Percentiles rank a stretch among this genome's conserved stretches.
Conservation (phyloP, 495 filamentous ascomycete species). For the Tuber brumale region DNA sequence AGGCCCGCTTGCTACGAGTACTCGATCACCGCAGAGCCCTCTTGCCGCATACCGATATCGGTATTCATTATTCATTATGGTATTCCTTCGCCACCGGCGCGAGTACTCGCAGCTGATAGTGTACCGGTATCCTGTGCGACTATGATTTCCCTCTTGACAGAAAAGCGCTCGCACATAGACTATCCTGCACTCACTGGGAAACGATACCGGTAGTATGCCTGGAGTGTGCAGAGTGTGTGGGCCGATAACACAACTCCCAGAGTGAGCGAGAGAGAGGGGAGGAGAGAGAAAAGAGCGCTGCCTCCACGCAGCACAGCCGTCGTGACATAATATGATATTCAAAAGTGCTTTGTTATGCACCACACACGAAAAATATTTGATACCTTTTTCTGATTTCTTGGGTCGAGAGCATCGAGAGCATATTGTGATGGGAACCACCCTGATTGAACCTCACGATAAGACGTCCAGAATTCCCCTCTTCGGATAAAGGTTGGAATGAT, state of each 20-base stretch:
- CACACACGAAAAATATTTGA: not conserved
- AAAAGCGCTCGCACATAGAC: not conserved
- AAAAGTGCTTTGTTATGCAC: not conserved
- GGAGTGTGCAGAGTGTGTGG: not conserved
- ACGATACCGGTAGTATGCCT: not conserved
- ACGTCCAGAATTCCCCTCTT: not conserved
- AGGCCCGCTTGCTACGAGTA: not conserved
- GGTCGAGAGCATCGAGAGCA: not conserved
- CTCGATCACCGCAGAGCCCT: not conserved
- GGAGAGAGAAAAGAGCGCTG: not conserved
- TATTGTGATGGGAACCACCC: not conserved
- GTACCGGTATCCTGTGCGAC: not conserved
- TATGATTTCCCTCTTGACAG: not conserved
- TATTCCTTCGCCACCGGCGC: too few species aligned
- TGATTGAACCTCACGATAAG: not conserved
- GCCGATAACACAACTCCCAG: not conserved
- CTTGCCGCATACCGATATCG: not conserved
- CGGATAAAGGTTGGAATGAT: not conserved
- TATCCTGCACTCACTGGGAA: not conserved
- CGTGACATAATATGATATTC: not conserved
- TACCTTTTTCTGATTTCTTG: not conserved
- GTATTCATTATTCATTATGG: too few species aligned
- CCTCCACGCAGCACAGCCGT: not conserved
- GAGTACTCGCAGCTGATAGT: not conserved
- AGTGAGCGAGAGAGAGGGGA: not conserved